Conservation (phyloP, 192 early-diverging fungal genomes). For the Endogone sp. region DNA sequence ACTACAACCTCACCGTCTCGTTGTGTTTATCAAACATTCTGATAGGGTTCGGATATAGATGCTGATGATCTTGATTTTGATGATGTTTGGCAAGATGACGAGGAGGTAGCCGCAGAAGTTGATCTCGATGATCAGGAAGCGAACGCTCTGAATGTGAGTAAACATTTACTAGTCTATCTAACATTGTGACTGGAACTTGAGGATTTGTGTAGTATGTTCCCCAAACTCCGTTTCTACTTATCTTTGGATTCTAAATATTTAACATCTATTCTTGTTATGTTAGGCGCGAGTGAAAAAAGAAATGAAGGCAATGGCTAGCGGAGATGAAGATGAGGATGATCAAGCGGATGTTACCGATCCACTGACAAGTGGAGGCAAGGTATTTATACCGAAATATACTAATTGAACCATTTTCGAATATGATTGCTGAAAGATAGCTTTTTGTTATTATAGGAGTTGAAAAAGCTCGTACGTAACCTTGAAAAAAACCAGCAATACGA, state of each 20-base stretch:
- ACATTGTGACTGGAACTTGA: no score
- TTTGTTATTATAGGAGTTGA: no score
- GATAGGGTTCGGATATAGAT: conserved; percentile 21
- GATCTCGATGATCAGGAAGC: conserved; percentile 65
- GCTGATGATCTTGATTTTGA: conserved; percentile 76
- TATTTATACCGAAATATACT: conserved; percentile 23
- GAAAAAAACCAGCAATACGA: conserved; percentile 64
- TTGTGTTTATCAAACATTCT: background rate
- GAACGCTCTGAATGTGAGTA: conserved; percentile 45
- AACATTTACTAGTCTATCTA: background rate
- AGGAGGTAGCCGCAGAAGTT: conserved; percentile 67
- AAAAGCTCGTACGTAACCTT: conserved; percentile 58
- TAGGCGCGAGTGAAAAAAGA: conserved; percentile 39
- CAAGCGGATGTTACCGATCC: conserved; percentile 39
- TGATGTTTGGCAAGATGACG: conserved; percentile 78
- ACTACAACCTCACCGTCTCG: no score
- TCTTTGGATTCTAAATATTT: no score
- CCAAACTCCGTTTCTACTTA: no score
- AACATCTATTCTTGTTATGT: no score
- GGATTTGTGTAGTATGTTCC: background rate
- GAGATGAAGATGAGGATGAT: conserved; percentile 22
- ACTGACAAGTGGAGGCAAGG: conserved; percentile 29
- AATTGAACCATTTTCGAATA: no score
- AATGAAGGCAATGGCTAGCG: conserved; percentile 23
- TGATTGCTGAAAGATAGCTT: no score